A percentile compares a stretch with the other conserved stretches of the same genome.
Conservation (phyloP, 805 yeast genomes). For the Candida maesae region DNA sequence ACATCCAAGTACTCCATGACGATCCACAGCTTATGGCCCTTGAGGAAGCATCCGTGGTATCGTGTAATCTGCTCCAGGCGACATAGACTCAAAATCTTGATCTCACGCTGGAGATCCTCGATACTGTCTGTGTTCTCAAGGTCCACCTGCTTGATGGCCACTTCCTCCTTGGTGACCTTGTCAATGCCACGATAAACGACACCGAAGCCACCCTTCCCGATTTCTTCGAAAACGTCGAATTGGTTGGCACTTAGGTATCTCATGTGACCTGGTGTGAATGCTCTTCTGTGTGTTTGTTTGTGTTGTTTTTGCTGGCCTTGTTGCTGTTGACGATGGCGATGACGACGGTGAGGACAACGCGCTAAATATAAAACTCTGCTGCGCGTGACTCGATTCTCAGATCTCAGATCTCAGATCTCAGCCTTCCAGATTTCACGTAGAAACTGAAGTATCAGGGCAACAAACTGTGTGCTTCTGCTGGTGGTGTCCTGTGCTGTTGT, state of each 20-base stretch:
- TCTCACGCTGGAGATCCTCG: slow-evolving; percentile 87
- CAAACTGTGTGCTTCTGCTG: too few relatives aligned
- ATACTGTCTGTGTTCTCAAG: slow-evolving; percentile 91
- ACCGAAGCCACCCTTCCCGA: slow-evolving; percentile 96
- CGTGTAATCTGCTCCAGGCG: slow-evolving; percentile 81
- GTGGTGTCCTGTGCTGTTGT: too few relatives aligned
- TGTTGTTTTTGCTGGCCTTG: too few relatives aligned
- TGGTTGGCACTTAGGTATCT: slow-evolving; percentile 29
- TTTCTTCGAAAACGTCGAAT: slow-evolving; percentile 62
- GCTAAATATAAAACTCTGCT: too few relatives aligned
- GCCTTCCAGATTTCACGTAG: too few relatives aligned
- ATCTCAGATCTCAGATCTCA: too few relatives aligned
- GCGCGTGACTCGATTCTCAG: too few relatives aligned
- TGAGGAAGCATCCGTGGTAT: slow-evolving; percentile 81
- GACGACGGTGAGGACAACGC: too few relatives aligned
- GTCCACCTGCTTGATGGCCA: slow-evolving; percentile 90
- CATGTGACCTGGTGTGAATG: slow-evolving; percentile 9
- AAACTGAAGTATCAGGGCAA: too few relatives aligned
- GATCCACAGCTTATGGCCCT: slow-evolving; percentile 88
- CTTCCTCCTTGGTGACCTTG: slow-evolving; percentile 65
- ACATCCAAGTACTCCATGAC: slow-evolving; percentile 97
- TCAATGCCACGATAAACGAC: slow-evolving; percentile 86
- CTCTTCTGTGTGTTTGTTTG: not conserved
- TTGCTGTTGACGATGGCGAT: too few relatives aligned
- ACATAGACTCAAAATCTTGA: slow-evolving; percentile 77